Conservation (phyloP, 148 eudicot species). For the Fallopia convolvulus region DNA sequence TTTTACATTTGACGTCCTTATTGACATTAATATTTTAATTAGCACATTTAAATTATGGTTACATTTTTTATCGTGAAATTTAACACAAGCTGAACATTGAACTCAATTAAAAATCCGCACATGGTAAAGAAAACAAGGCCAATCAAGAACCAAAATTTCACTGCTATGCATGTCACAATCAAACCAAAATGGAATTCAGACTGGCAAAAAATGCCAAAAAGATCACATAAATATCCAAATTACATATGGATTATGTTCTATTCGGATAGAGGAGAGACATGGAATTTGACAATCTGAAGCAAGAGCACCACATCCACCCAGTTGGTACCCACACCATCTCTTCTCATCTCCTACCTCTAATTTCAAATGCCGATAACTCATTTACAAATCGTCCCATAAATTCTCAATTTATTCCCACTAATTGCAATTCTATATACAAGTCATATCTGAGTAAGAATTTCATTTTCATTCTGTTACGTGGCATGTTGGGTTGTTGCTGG, state of each 20-base stretch:
- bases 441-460: neutral
- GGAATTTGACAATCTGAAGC: neutral
- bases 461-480: conserved; percentile 2
- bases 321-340: neutral
- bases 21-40: no score
- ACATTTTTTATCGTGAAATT: neutral
- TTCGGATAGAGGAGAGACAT: neutral
- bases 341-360: conserved; percentile 5
- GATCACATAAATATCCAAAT: neutral
- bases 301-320: conserved; percentile 10
- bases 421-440: neutral
- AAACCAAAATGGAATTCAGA: neutral
- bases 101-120: neutral
- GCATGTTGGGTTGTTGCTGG: conserved; percentile 20
- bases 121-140: no score
- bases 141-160: no score
- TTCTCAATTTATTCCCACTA: neutral
- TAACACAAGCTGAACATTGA: neutral
- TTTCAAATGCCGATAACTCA: neutral
- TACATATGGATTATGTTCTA: neutral
- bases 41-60: neutral
- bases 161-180: no score
- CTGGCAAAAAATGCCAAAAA: neutral
- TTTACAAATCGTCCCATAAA: neutral
- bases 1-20: neutral